These are phyloP conservation scores for Uronychia setigera DNA, from an alignment of 73 alveolate genomes.

Conservation along the genomic window DNA sequence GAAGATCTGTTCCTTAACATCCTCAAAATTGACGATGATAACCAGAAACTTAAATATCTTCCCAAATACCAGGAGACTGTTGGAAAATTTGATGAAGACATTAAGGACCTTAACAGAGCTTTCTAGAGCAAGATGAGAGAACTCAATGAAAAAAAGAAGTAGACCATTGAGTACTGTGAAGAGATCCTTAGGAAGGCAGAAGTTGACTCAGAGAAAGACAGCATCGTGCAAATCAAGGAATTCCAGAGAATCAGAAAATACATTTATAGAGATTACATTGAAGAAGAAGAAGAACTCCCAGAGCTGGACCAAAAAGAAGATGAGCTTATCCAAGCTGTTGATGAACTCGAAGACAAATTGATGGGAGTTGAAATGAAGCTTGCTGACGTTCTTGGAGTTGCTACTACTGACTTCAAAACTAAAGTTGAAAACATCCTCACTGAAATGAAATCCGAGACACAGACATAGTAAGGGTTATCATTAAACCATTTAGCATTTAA, in stretches of 20 bases:
- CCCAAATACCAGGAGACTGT: constrained; percentile 48
- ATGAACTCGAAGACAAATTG: constrained; percentile 55
- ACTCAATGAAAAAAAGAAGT: constrained; percentile 40
- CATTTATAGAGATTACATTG: constrained; percentile 5
- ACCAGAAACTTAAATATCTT: constrained; percentile 25
- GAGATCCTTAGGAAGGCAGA: constrained; percentile 42
- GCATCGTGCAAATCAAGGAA: constrained; percentile 33
- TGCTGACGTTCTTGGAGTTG: constrained; percentile 36
- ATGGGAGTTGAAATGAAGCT: constrained; percentile 61
- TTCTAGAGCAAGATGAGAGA: constrained; percentile 46
- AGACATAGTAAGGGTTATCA: not conserved
- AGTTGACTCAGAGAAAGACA: constrained; percentile 59
- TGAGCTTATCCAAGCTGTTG: constrained; percentile 8
- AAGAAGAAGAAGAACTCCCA: constrained; percentile 19
- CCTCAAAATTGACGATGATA: constrained; percentile 46
- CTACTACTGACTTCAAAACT: constrained; percentile 50
- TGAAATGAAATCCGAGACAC: constrained; percentile 44
- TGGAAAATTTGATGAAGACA: constrained; percentile 37
- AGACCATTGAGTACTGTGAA: constrained; percentile 46
- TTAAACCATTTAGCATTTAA: constrained; percentile 10
- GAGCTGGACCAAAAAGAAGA: constrained; percentile 43
- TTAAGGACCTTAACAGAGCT: constrained; percentile 35
- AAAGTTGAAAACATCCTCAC: constrained; percentile 43
- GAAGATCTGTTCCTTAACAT: constrained; percentile 42
- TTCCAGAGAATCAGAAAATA: constrained; percentile 37